Percentiles rank a stretch among this genome's conserved stretches.
These are phyloP conservation scores for Scheffersomyces parashehatae DNA, from an alignment of 1,139 yeast species.

Conservation along the genomic window DNA sequence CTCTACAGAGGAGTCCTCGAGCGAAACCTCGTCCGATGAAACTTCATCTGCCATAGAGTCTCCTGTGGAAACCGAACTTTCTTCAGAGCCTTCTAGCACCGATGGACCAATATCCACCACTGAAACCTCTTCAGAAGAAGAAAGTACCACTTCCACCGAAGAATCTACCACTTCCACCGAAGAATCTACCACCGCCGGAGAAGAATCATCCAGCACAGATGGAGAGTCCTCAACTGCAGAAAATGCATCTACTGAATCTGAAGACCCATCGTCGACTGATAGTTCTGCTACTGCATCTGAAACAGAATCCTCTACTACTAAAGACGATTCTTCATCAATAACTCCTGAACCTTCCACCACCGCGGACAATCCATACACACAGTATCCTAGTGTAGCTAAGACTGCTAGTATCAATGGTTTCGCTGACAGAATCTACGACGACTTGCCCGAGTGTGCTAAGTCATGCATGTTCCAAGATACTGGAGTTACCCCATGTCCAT, in stretches of 20 bases:
- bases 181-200: too few species aligned
- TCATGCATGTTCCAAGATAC: slow-evolving; percentile 27
- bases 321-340: slow-evolving; percentile 1
- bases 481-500: slow-evolving; percentile 42
- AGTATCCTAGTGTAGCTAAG: slow-evolving; percentile 48
- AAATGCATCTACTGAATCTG: too few species aligned
- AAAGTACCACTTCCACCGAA: background rate
- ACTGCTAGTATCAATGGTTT: slow-evolving; percentile 50
- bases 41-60: background rate
- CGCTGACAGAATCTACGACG: slow-evolving; percentile 43
- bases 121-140: background rate
- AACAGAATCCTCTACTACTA: too few species aligned
- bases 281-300: too few species aligned
- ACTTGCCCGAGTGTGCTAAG: slow-evolving; percentile 42
- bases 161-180: too few species aligned
- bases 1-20: slow-evolving; percentile 1
- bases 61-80: background rate
- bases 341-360: slow-evolving; percentile 1
- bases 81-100: background rate
- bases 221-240: too few species aligned
- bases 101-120: slow-evolving; percentile 1
- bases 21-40: slow-evolving; percentile 1
- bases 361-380: slow-evolving; percentile 21
- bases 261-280: too few species aligned
- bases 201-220: too few species aligned